Evolutionary conservation across 306 rosid species (phyloP).

Genomic region (Trifolium pratense): DNA sequence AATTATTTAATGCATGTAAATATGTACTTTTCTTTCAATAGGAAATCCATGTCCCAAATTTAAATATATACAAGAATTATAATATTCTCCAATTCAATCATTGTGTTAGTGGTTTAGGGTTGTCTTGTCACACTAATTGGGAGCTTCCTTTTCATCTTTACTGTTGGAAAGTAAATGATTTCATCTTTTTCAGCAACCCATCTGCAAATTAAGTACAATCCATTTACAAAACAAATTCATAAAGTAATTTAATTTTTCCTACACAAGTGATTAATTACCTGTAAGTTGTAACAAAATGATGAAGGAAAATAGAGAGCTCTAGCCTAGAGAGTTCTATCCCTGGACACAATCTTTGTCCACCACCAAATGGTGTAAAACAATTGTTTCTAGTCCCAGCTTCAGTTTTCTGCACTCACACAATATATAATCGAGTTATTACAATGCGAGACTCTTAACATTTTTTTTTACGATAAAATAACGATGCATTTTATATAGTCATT

Average conservation of each 20-base stretch:
- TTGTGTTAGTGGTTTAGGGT: too few species aligned
- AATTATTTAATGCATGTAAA: too few species aligned
- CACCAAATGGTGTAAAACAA: constrained; percentile 86
- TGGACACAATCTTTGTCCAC: constrained; percentile 95
- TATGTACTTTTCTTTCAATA: too few species aligned
- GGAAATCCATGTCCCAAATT: too few species aligned
- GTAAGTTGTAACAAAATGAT: constrained; percentile 68
- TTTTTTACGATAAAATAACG: too few species aligned
- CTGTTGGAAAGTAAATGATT: constrained; percentile 74
- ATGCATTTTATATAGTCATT: too few species aligned
- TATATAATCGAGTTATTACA: neutral
- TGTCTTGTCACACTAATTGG: constrained; percentile 62
- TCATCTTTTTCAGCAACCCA: constrained; percentile 77
- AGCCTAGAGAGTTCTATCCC: constrained; percentile 87
- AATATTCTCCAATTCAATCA: too few species aligned
- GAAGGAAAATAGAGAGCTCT: constrained; percentile 71
- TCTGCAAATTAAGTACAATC: constrained; percentile 48
- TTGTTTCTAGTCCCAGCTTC: constrained; percentile 52
- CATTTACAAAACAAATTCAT: constrained; percentile 10
- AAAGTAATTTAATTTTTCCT: neutral
- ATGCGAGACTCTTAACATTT: too few species aligned
- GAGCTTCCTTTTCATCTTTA: constrained; percentile 78
- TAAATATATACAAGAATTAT: too few species aligned
- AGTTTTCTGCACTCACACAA: constrained; percentile 39
- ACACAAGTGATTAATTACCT: constrained; percentile 44